Percentiles rank a stretch among this genome's conserved stretches.
Conservation (phyloP, 1,284 basidiomycete species). For the Vanrija sp. region DNA sequence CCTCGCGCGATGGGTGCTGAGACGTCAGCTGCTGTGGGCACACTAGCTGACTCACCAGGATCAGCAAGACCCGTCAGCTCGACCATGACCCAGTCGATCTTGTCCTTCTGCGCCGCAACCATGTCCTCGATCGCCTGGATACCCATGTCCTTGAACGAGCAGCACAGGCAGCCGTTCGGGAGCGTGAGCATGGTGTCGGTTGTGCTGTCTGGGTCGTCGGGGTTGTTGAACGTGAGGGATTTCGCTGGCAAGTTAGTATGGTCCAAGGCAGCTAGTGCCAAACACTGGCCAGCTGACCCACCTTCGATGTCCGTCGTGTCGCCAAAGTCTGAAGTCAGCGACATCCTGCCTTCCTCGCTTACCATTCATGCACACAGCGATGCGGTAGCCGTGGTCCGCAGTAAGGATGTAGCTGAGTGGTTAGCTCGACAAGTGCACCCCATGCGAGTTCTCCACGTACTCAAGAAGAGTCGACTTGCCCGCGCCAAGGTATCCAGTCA, state of each 20-base stretch:
- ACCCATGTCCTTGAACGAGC: constrained; percentile 86
- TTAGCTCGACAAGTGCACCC: not conserved
- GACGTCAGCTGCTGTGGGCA: not conserved
- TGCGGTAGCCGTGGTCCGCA: constrained; percentile 84
- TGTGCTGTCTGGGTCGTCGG: constrained; percentile 41
- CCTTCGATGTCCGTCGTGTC: constrained; percentile 52
- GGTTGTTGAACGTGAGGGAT: constrained; percentile 59
- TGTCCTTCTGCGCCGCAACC: constrained; percentile 56
- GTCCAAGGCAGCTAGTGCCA: not conserved
- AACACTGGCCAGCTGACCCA: constrained; percentile 14
- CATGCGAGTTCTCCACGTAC: constrained; percentile 22
- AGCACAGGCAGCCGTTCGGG: constrained; percentile 90
- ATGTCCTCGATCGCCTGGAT: constrained; percentile 86
- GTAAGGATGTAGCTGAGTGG: constrained; percentile 71
- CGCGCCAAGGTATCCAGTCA: constrained; percentile 81
- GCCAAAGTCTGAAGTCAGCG: constrained; percentile 43
- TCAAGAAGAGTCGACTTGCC: constrained; percentile 83
- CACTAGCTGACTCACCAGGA: constrained; percentile 58
- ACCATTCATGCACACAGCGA: constrained; percentile 95
- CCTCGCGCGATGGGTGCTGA: constrained; percentile 67
- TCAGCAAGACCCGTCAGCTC: constrained; percentile 93
- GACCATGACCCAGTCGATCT: constrained; percentile 86
- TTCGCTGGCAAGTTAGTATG: constrained; percentile 15
- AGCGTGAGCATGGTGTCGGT: constrained; percentile 64
- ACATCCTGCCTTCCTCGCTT: not conserved